Evolutionary conservation across 164 flowering plant species (phyloP), one percentile per base, ranked within the genome.

Genomic region (Liriodendron chinense): DNA sequence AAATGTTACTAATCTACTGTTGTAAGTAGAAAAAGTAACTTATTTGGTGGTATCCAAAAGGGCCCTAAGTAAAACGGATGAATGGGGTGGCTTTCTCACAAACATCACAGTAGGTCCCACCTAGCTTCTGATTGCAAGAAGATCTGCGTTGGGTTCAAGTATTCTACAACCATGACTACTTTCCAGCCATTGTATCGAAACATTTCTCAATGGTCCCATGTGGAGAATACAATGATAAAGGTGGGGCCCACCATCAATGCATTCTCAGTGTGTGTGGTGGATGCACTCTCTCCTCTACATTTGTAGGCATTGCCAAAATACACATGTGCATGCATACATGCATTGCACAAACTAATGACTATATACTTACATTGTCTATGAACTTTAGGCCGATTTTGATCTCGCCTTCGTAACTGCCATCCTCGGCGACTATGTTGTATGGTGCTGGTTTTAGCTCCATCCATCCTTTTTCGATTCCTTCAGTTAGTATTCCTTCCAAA

Each of bases 311-410:
- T 21, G 24, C 24, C 24, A n/a, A n/a, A n/a, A 64, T 23, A 64
- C 24, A 64, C 24, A 64, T 5, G 25, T 34, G 43, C 43, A 34
- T 34, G 43, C 43, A 1, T 64, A 64, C 12, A 22, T 64, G 26
- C 3, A 24, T 64, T 64, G 3, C 21, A 23, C 7, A 64, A 64
- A 64, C 13, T 21, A 8, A 25, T 1, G 6, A 26, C 13, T 5
- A 28, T 28, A 66, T 26, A 23, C 47, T 23, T 66, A 66, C 69
- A 16, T 66, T 28, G 48, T 26, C 47, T 4, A 66, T 66, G 47
- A 23, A 66, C 47, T 66, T 66, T 28, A 66, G 47, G 20, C 69
- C 69, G 2, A 66, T 66, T 12, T 26, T 66, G 69, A 66, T 66
- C 7, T 13, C 34, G 16, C 69, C 69, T 4, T 66, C 20, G 12